These are phyloP conservation scores for Dipteronia sinensis DNA, from an alignment of 345 rosid species.

Conservation along the genomic window DNA sequence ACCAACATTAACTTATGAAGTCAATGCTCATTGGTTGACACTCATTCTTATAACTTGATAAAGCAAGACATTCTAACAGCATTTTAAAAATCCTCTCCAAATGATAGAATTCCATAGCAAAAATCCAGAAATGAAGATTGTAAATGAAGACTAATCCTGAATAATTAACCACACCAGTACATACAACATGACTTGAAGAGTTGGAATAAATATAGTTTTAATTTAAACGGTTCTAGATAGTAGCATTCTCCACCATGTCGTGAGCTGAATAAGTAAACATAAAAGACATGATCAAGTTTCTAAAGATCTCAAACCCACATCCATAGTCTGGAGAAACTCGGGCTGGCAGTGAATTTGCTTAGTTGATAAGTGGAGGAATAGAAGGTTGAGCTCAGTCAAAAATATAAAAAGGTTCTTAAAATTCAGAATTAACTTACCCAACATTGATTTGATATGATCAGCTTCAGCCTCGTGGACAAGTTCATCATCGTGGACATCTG, in stretches of 20 bases:
- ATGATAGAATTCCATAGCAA: neutral
- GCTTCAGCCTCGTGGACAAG: slow-evolving; percentile 77
- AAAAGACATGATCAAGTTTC: neutral
- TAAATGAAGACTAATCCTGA: neutral
- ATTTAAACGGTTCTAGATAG: neutral
- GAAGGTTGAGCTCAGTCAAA: neutral
- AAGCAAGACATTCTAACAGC: neutral
- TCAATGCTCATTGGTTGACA: slow-evolving; percentile 21
- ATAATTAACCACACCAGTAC: neutral
- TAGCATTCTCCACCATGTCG: neutral
- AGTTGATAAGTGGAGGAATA: slow-evolving; percentile 9
- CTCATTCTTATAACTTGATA: neutral
- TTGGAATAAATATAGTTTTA: neutral
- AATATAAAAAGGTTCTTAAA: slow-evolving; percentile 1
- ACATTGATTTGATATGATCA: slow-evolving; percentile 42
- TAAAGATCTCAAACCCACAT: neutral
- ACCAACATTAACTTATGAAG: slow-evolving; percentile 28
- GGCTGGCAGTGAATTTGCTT: slow-evolving; percentile 6
- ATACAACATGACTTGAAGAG: neutral
- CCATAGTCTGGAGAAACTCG: neutral
- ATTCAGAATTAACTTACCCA: slow-evolving; percentile 54
- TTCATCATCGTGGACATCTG: slow-evolving; percentile 80
- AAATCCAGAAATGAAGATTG: neutral
- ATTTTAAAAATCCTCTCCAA: neutral
- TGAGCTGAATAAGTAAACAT: neutral